Base-by-base conservation (phyloP, 2,329 filamentous ascomycete genomes). In the Rutstroemia sp. region DNA sequence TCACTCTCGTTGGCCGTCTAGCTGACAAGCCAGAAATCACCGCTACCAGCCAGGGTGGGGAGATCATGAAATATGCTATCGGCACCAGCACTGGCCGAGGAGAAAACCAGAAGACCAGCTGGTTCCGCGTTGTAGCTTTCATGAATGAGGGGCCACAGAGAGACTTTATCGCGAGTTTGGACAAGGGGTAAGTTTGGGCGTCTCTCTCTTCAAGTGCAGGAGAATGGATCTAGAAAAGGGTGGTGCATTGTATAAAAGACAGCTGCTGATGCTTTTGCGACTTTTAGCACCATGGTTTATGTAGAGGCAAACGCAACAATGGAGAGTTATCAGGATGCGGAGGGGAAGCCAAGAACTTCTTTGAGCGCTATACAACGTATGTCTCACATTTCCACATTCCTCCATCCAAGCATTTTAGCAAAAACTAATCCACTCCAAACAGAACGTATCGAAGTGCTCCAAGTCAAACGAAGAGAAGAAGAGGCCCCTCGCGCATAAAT, bases 1-100 rank as follows among this genome's bases (percentile, higher is more conserved):
- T 99, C 77, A 87, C 84, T 67, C 78, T 99, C 72, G 80, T 96
- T 65, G 94, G 94, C 69, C 87, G 91, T 72, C 83, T 99, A 51
- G 90, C 82, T 59, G 81, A 84, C 65, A 80, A 83, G 53, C 92
- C 94, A 57, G 92, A 96, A 77, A 67, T 91, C 63, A 78, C 80
- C 39, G 72, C 83, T 58, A 89, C 88, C 48, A 80, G 81, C 66
- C 85, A 76, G 52, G 90, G 90, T 57, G 79, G 79, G 61, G 88
- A 95, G 61, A 68, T 95, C 57, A 70, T 97, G 68, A 82, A 81
- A 66, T 97, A 95, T 71, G 75, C 83, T 4, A 76, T 99, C 60
- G 92, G 83, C 51, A 88, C 83, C 66, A 84, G 76, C 71, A 72
- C 71, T 58, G 90, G 90, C 14, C 73, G 77, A 59, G 76, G 74